Evolutionary conservation across 2,329 filamentous ascomycete genomes (phyloP), one percentile per base, ranked within the genome.

Genomic region (Diaporthe australafricana): DNA sequence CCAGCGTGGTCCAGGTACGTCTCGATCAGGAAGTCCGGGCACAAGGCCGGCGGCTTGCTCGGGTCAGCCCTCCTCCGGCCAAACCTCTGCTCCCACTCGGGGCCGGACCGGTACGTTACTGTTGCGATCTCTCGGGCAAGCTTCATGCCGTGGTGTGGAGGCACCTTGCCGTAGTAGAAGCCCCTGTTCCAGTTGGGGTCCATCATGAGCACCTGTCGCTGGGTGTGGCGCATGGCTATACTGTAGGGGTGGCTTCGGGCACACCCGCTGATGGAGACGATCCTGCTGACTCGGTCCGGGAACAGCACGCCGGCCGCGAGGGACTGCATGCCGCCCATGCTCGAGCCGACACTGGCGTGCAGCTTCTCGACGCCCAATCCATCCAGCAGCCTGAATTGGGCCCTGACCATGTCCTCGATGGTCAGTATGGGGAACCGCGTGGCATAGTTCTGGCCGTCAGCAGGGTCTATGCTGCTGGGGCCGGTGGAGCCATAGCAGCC

Each of bases 301-400:
- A 96, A 97, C 38, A 98, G 84, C 1, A 93, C 90, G 4, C 94
- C 96, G 0, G 94, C 93, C 9, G 95, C 95, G 6, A 99, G 88
- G 76, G 94, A 96, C 80, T 98, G 96, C 96, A 99, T 99, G 69
- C 96, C 96, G 68, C 96, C 96, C 96, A 99, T 99, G 81, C 94
- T 98, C 7, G 94, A 94, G 17, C 96, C 96, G 25, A 99, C 96
- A 72, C 94, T 97, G 22, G 96, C 96, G 81, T 97, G 94, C 12
- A 99, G 87, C 78, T 90, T 93, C 30, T 89, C 79, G 56, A 99
- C 92, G 7, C 91, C 91, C 35, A 99, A 85, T 5, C 85, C 82
- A 80, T 98, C 95, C 16, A 99, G 87, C 38, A 99, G 88, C 53
- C 93, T 88, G 84, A 98, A 98, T 81, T 99, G 96, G 6, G 95